phyloP scores from a whole-genome alignment of 2,329 filamentous ascomycete genomes.

The Penicillium sp. region DNA sequence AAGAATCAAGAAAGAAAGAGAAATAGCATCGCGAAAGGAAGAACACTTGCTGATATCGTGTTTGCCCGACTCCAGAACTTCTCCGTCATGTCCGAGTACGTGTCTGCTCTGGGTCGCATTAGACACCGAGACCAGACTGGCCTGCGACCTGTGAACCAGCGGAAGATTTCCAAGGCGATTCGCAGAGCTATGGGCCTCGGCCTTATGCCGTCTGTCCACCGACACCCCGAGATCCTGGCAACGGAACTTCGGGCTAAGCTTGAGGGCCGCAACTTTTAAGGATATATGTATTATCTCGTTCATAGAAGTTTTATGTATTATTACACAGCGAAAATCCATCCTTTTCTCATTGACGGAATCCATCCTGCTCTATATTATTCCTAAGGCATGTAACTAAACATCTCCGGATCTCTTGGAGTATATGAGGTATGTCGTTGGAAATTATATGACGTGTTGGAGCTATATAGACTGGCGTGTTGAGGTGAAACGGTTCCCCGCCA shows the following conservation, averaged over 20 bases:
- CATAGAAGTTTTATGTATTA: conserved; percentile 19
- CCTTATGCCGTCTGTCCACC: conserved; percentile 85
- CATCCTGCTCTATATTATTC: not conserved
- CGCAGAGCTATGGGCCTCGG: conserved; percentile 84
- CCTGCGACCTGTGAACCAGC: conserved; percentile 83
- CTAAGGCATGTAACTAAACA: not conserved
- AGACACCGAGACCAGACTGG: conserved; percentile 73
- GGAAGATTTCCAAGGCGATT: conserved; percentile 89
- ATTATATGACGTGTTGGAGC: not conserved
- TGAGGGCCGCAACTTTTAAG: conserved; percentile 21
- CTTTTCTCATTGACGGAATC: conserved; percentile 1
- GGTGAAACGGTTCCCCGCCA: conserved; percentile 10
- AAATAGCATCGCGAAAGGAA: not conserved
- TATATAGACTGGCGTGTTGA: not conserved
- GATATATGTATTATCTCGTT: not conserved
- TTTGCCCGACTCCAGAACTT: conserved; percentile 69
- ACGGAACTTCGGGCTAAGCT: conserved; percentile 30
- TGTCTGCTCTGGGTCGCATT: conserved; percentile 81
- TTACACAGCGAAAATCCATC: conserved; percentile 21
- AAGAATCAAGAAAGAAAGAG: not conserved
- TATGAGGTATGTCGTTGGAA: not conserved
- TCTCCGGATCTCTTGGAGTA: not conserved
- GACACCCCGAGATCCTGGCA: conserved; percentile 76
- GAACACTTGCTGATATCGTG: conserved; percentile 6
- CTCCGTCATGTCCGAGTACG: conserved; percentile 83